These are phyloP conservation scores for Suhomyces bribrorum DNA, from an alignment of 1,139 yeast genomes.

Conservation along the genomic window DNA sequence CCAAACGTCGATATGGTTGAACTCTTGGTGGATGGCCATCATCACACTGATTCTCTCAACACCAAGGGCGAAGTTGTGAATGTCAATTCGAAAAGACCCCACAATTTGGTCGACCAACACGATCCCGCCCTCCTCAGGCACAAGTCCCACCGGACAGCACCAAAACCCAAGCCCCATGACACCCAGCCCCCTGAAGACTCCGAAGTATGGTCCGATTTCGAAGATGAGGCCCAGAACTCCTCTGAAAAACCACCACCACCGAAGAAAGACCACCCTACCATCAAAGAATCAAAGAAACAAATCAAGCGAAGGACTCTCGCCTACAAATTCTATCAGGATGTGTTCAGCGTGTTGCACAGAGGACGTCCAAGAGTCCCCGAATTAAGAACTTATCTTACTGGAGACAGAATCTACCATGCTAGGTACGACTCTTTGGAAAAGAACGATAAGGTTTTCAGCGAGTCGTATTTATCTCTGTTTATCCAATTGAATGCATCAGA, in stretches of 20 bases:
- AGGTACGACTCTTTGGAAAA: conserved; percentile 39
- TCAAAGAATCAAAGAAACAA: conserved; percentile 9
- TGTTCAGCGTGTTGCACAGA: conserved; percentile 38
- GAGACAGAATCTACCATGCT: conserved; percentile 50
- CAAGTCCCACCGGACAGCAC: no score
- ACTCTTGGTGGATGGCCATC: not conserved
- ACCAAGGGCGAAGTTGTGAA: not conserved
- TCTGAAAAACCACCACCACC: conserved; percentile 1
- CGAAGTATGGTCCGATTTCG: not conserved
- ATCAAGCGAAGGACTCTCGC: conserved; percentile 11
- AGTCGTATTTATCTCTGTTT: conserved; percentile 53
- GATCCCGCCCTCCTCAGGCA: not conserved
- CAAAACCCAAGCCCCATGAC: not conserved
- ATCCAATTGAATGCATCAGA: conserved; percentile 54
- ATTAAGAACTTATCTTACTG: conserved; percentile 36
- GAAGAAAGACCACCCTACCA: conserved; percentile 7
- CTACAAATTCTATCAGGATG: conserved; percentile 30
- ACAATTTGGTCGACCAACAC: not conserved
- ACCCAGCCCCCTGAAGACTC: not conserved
- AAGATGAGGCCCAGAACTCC: conserved; percentile 1
- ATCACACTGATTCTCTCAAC: not conserved
- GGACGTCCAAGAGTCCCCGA: conserved; percentile 40
- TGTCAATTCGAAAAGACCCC: not conserved
- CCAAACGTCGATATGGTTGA: not conserved
- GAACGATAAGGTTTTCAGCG: conserved; percentile 32